These are phyloP conservation scores for Scedosporium aurantiacum DNA, from an alignment of 2,329 filamentous ascomycete species.

Conservation along the genomic window DNA sequence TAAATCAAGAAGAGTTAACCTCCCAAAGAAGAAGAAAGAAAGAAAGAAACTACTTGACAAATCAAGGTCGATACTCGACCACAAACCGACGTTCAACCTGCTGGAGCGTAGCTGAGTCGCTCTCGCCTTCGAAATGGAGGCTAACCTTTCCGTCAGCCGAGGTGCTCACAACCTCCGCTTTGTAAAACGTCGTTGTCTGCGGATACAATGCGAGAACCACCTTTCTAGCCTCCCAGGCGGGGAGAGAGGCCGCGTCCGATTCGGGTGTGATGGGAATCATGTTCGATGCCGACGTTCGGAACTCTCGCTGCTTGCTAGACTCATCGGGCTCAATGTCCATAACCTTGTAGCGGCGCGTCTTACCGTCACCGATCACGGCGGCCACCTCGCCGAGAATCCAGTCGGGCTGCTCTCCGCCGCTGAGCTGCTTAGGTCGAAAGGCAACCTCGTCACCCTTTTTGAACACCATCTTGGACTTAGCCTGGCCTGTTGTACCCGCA, in stretches of 20 bases:
- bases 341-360: conserved; percentile 67
- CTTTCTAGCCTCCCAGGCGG: conserved; percentile 55
- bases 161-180: conserved; percentile 64
- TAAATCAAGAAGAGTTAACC: neutral
- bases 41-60: neutral
- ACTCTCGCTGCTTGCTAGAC: conserved; percentile 51
- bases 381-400: conserved; percentile 73
- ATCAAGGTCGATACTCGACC: conserved; percentile 36
- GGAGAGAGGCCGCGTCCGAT: conserved; percentile 35
- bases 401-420: conserved; percentile 38
- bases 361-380: conserved; percentile 63
- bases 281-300: conserved; percentile 60
- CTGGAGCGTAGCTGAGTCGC: conserved; percentile 61
- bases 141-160: conserved; percentile 40
- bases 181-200: conserved; percentile 76
- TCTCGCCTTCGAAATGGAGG: conserved; percentile 70
- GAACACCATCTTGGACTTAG: conserved; percentile 43
- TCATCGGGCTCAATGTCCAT: conserved; percentile 70
- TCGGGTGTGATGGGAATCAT: conserved; percentile 65
- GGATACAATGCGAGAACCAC: conserved; percentile 70
- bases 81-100: conserved; percentile 68
- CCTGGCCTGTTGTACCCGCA: conserved; percentile 8
- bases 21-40: neutral
- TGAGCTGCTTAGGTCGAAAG: conserved; percentile 47
- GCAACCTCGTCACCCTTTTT: conserved; percentile 54